Percentiles rank a stretch among this genome's conserved stretches.
Evolutionary conservation across 116 monocot genomes (phyloP).

Genomic region (Posidonia oceanica): DNA sequence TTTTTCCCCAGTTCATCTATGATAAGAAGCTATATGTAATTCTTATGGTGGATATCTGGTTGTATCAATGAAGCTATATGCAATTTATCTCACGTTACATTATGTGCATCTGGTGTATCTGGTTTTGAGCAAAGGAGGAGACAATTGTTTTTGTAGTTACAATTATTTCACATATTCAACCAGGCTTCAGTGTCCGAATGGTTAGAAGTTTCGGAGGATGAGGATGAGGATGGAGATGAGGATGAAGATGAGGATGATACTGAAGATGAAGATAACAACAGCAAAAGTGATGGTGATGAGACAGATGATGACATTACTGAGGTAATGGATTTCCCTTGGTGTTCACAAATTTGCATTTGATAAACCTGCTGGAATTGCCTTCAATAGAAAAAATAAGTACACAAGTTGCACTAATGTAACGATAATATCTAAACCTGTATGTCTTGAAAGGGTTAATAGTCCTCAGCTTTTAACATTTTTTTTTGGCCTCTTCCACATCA

Average conservation of each 20-base stretch:
- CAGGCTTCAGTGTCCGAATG: conserved; percentile 94
- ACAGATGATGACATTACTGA: conserved; percentile 39
- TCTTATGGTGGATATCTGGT: too few relatives aligned
- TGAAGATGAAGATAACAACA: conserved; percentile 44
- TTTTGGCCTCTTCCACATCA: too few relatives aligned
- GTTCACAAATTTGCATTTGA: background rate
- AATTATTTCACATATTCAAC: background rate
- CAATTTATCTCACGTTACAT: too few relatives aligned
- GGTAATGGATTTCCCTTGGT: conserved; percentile 15
- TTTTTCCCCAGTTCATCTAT: too few relatives aligned
- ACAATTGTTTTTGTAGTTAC: background rate
- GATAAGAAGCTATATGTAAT: too few relatives aligned
- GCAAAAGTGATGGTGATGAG: conserved; percentile 37
- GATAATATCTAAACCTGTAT: too few relatives aligned
- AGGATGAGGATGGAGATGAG: conserved; percentile 42
- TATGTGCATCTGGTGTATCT: background rate
- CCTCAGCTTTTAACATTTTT: too few relatives aligned
- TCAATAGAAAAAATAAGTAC: too few relatives aligned
- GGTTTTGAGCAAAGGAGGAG: background rate
- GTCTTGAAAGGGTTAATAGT: too few relatives aligned
- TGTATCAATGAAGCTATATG: too few relatives aligned
- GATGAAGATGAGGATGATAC: conserved; percentile 31
- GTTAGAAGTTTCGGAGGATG: conserved; percentile 80
- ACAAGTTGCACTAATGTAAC: too few relatives aligned
- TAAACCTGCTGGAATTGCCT: too few relatives aligned